A percentile compares a stretch with the other conserved stretches of the same genome.
These are phyloP conservation scores for Rugonectria rugulosa DNA, from an alignment of 2,329 filamentous ascomycete species.

Conservation along the genomic window DNA sequence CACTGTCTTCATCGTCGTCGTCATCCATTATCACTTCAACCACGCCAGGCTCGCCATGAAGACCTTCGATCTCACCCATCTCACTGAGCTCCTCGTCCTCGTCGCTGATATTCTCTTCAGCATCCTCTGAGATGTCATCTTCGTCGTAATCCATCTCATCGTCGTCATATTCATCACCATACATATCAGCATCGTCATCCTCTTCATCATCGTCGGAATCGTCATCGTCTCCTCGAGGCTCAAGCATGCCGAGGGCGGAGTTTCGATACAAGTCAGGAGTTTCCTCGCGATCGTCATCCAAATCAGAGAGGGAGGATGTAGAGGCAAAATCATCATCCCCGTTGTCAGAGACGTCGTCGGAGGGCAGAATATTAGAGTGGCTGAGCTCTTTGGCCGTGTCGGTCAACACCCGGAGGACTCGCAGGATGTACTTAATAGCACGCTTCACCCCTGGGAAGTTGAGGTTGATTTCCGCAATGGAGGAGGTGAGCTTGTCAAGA, in stretches of 20 bases:
- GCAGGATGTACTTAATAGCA: conserved; percentile 94
- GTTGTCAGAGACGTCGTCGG: conserved; percentile 67
- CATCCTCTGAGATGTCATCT: conserved; percentile 82
- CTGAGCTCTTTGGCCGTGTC: conserved; percentile 88
- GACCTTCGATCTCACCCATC: conserved; percentile 85
- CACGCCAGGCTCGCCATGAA: conserved; percentile 67
- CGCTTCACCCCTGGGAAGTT: conserved; percentile 93
- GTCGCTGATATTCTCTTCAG: conserved; percentile 88
- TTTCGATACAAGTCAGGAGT: conserved; percentile 97
- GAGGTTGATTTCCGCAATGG: conserved; percentile 93
- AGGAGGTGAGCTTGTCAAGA: conserved; percentile 84
- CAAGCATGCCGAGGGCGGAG: conserved; percentile 93
- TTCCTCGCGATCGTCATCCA: conserved; percentile 87
- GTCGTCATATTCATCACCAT: conserved; percentile 87
- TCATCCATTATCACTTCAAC: conserved; percentile 83
- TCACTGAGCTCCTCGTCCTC: conserved; percentile 84
- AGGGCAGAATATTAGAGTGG: conserved; percentile 77
- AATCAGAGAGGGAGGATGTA: conserved; percentile 86
- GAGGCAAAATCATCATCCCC: conserved; percentile 90
- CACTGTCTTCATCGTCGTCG: conserved; percentile 71
- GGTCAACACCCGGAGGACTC: conserved; percentile 86
- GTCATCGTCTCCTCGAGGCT: conserved; percentile 81
- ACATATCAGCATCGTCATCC: conserved; percentile 88
- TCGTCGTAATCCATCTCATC: conserved; percentile 93
- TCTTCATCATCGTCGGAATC: conserved; percentile 79